Percentiles rank a stretch among this genome's conserved stretches.
phyloP scores from a whole-genome alignment of 1,139 yeast genomes.

The Nakaseomyces uthaithaninus region DNA sequence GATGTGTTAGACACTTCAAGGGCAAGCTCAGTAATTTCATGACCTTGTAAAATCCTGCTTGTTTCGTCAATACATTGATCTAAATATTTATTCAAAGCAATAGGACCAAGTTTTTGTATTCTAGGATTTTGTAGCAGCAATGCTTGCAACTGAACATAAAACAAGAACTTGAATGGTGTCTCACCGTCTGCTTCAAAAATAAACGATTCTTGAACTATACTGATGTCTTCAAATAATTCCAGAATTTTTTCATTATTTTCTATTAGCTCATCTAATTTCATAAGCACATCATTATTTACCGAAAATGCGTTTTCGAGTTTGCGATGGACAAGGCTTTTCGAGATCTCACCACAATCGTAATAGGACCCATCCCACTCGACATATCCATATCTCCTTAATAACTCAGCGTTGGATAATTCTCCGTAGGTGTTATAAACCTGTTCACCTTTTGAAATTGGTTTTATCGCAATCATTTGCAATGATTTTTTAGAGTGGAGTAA shows the following conservation, averaged over 20 bases:
- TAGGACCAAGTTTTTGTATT: slow-evolving; percentile 8
- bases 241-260: slow-evolving; percentile 32
- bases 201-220: slow-evolving; percentile 49
- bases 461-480: slow-evolving; percentile 65
- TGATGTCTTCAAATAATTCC: slow-evolving; percentile 40
- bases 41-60: slow-evolving; percentile 29
- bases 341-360: slow-evolving; percentile 74
- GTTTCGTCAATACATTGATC: slow-evolving; percentile 30
- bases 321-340: slow-evolving; percentile 36
- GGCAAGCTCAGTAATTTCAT: slow-evolving; percentile 26
- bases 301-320: slow-evolving; percentile 18
- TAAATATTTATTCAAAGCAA: slow-evolving; percentile 12
- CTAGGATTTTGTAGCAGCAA: slow-evolving; percentile 19
- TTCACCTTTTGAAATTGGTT: slow-evolving; percentile 50
- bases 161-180: slow-evolving; percentile 46
- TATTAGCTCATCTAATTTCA: slow-evolving; percentile 24
- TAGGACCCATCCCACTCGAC: slow-evolving; percentile 71
- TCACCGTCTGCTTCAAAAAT: slow-evolving; percentile 55
- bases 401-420: slow-evolving; percentile 81
- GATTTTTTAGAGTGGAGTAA: slow-evolving; percentile 42
- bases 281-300: slow-evolving; percentile 28
- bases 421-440: slow-evolving; percentile 88
- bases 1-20: slow-evolving; percentile 23
- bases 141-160: slow-evolving; percentile 43
- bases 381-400: slow-evolving; percentile 84